phyloP scores from a whole-genome alignment of 352 stramenopile genomes.

The Phytophthora kernoviae region DNA sequence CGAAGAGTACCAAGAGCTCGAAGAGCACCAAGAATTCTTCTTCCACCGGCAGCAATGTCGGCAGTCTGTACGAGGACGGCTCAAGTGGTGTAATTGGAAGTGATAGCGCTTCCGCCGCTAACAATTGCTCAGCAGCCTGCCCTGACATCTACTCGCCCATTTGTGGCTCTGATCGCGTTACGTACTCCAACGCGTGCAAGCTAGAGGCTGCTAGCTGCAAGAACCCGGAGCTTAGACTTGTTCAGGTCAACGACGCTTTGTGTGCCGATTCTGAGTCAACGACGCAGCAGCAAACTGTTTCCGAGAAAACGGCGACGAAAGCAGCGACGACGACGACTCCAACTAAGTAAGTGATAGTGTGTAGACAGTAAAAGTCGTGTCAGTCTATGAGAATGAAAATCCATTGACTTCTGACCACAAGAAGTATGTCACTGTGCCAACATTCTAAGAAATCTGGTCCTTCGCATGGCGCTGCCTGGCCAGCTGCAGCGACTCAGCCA shows the following conservation, averaged over 20 bases:
- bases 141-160: slow-evolving; percentile 35
- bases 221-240: slow-evolving; percentile 20
- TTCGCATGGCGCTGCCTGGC: background rate
- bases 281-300: slow-evolving; percentile 17
- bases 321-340: slow-evolving; percentile 4
- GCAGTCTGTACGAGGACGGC: slow-evolving; percentile 23
- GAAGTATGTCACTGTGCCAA: too few species aligned
- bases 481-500: background rate
- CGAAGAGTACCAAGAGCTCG: slow-evolving; percentile 13
- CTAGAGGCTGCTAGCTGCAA: slow-evolving; percentile 28
- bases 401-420: background rate
- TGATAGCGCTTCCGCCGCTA: slow-evolving; percentile 2
- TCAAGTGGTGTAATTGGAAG: slow-evolving; percentile 15
- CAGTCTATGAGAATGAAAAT: background rate
- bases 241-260: slow-evolving; percentile 18
- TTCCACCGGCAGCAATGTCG: slow-evolving; percentile 6
- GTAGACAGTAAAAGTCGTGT: background rate
- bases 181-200: slow-evolving; percentile 34
- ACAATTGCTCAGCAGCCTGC: slow-evolving; percentile 20
- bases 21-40: slow-evolving; percentile 20
- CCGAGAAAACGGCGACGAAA: slow-evolving; percentile 13
- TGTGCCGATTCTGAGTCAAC: slow-evolving; percentile 13
- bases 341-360: background rate
- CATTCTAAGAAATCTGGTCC: background rate
- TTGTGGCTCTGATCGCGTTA: slow-evolving; percentile 42